A percentile compares a stretch with the other conserved stretches of the same genome.
Evolutionary conservation across 345 rosid species (phyloP).

Genomic region (Eucalyptus cloeziana): DNA sequence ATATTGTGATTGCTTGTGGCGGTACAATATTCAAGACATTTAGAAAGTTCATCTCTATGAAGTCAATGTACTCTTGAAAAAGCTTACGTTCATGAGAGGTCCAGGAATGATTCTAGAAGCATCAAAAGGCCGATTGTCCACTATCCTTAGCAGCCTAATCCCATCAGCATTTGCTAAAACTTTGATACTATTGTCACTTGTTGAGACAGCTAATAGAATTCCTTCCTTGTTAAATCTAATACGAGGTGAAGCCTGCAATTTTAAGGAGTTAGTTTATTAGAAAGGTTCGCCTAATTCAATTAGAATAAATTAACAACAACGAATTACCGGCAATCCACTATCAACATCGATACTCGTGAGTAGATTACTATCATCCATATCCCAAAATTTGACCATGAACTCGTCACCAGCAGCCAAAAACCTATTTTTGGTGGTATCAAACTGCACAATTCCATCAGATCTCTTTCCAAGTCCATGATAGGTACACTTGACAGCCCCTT

Average conservation of each 20-base stretch:
- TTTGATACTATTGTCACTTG: constrained; percentile 22
- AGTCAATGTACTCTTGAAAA: not conserved
- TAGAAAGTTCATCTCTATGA: not conserved
- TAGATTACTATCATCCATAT: constrained; percentile 40
- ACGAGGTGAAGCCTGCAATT: constrained; percentile 25
- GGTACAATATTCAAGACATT: not conserved
- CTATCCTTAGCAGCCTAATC: constrained; percentile 4
- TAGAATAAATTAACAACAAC: not conserved
- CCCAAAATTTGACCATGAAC: constrained; percentile 62
- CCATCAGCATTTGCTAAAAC: constrained; percentile 24
- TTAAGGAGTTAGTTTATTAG: rapidly evolving
- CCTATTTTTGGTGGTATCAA: constrained; percentile 64
- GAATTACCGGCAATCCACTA: constrained; percentile 66
- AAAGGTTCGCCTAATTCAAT: not conserved
- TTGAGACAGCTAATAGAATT: constrained; percentile 24
- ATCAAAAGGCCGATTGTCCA: constrained; percentile 7
- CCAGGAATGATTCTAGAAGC: constrained; percentile 6
- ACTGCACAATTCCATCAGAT: constrained; percentile 53
- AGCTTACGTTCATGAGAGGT: constrained; percentile 41
- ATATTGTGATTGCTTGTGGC: constrained; percentile 20
- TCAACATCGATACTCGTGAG: constrained; percentile 59
- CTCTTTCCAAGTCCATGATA: constrained; percentile 67
- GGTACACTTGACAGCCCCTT: constrained; percentile 40
- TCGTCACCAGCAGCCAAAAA: constrained; percentile 82
- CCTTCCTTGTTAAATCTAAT: constrained; percentile 36